phyloP scores from a whole-genome alignment of 1,139 yeast genomes.

The Lizanozyma gosingica region DNA sequence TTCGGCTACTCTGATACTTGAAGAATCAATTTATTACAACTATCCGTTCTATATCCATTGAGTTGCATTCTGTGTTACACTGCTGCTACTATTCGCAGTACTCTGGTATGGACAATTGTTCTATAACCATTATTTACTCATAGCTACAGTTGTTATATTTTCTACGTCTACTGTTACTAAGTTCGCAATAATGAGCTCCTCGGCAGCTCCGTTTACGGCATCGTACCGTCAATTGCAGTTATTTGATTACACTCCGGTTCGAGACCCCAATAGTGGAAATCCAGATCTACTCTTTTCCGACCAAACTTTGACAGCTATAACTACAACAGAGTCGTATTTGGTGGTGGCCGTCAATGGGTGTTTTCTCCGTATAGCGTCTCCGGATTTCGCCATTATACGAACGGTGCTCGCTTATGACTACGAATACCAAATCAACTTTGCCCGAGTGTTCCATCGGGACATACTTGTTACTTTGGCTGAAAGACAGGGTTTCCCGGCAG shows the following conservation, averaged over 20 bases:
- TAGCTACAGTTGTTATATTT: no score
- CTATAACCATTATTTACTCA: no score
- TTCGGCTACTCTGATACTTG: no score
- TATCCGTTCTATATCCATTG: no score
- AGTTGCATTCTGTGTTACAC: no score
- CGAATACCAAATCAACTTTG: slow-evolving; percentile 53
- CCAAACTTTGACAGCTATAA: slow-evolving; percentile 54
- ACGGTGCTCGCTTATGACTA: slow-evolving; percentile 57
- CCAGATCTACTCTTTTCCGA: slow-evolving; percentile 70
- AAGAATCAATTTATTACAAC: no score
- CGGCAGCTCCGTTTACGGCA: slow-evolving; percentile 21
- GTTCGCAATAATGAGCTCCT: no score
- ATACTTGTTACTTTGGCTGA: slow-evolving; percentile 67
- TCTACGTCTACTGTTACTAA: no score
- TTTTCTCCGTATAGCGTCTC: slow-evolving; percentile 50
- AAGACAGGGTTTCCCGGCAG: slow-evolving; percentile 57
- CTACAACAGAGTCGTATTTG: slow-evolving; percentile 44
- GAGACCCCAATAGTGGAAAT: slow-evolving; percentile 70
- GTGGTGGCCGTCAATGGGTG: slow-evolving; percentile 52
- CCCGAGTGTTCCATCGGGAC: slow-evolving; percentile 41
- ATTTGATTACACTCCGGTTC: slow-evolving; percentile 74
- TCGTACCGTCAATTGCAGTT: slow-evolving; percentile 87
- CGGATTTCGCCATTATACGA: slow-evolving; percentile 34
- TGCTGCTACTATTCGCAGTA: no score
- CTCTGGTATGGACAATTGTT: no score